Evolutionary conservation across 495 filamentous ascomycete genomes (phyloP).

Genomic region (Mytilinidion resinicola): DNA sequence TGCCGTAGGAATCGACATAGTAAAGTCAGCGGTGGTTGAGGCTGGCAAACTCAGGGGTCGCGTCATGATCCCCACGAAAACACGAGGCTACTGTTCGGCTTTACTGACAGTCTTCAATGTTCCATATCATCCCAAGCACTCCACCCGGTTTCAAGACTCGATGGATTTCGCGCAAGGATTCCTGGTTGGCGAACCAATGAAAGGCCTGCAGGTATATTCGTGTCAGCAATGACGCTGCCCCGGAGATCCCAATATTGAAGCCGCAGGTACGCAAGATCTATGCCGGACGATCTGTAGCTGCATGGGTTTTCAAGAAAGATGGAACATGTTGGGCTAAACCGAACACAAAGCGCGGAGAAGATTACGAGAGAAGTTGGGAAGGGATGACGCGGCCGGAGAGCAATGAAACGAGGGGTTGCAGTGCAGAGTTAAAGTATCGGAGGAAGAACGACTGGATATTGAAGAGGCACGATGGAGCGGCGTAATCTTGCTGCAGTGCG

Average conservation of each 20-base stretch:
- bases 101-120: slow-evolving; percentile 56
- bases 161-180: slow-evolving; percentile 52
- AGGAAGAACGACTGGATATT: not conserved
- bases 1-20: not conserved
- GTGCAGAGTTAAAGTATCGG: slow-evolving; percentile 2
- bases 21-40: not conserved
- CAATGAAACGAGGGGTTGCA: not conserved
- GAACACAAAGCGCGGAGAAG: not conserved
- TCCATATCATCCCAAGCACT: slow-evolving; percentile 57
- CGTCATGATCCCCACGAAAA: not conserved
- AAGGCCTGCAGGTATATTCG: slow-evolving; percentile 6
- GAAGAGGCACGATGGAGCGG: not conserved
- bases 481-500: slow-evolving; percentile 10
- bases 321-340: too few species aligned
- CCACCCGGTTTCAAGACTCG: slow-evolving; percentile 49
- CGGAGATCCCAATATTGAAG: slow-evolving; percentile 20
- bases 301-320: too few species aligned
- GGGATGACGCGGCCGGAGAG: slow-evolving; percentile 17
- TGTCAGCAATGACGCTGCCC: not conserved
- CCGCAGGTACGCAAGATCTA: not conserved
- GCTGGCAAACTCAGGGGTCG: too few species aligned
- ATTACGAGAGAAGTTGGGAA: not conserved
- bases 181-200: slow-evolving; percentile 52
- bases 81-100: not conserved
- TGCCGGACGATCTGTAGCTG: not conserved